Conservation (phyloP, 164 flowering plant genomes). For the Tetracentron sinense region DNA sequence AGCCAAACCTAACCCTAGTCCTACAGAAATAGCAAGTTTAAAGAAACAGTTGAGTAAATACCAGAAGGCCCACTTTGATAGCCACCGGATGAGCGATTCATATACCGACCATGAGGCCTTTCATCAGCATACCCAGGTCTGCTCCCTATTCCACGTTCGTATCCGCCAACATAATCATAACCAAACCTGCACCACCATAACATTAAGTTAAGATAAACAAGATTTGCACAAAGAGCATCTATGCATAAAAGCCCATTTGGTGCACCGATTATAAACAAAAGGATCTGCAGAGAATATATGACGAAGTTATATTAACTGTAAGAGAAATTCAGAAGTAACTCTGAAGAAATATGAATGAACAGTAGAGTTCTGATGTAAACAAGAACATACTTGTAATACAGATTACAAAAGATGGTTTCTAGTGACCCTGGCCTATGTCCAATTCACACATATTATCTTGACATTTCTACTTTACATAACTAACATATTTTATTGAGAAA, state of each 20-base stretch:
- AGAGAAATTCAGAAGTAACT: too few relatives aligned
- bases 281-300: not conserved
- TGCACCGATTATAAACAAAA: not conserved
- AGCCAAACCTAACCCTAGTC: not conserved
- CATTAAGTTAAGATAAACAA: slow-evolving; percentile 1
- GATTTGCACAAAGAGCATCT: not conserved
- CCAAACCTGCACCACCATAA: slow-evolving; percentile 51
- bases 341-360: too few relatives aligned
- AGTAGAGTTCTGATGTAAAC: too few relatives aligned
- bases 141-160: slow-evolving; percentile 71
- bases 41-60: slow-evolving; percentile 12
- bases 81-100: slow-evolving; percentile 60
- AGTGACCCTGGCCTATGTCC: too few relatives aligned
- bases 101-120: slow-evolving; percentile 68
- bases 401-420: too few relatives aligned
- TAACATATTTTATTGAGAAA: too few relatives aligned
- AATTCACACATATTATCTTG: too few relatives aligned
- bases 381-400: too few relatives aligned
- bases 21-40: not conserved
- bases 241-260: not conserved
- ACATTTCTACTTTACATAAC: too few relatives aligned
- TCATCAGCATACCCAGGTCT: slow-evolving; percentile 79
- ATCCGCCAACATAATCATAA: slow-evolving; percentile 70
- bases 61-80: slow-evolving; percentile 56
- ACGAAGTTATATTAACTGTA: too few relatives aligned